Evolutionary conservation across 177 flowering plant genomes (phyloP), one percentile per base, ranked within the genome.

Genomic region (Vitis hybrid): DNA sequence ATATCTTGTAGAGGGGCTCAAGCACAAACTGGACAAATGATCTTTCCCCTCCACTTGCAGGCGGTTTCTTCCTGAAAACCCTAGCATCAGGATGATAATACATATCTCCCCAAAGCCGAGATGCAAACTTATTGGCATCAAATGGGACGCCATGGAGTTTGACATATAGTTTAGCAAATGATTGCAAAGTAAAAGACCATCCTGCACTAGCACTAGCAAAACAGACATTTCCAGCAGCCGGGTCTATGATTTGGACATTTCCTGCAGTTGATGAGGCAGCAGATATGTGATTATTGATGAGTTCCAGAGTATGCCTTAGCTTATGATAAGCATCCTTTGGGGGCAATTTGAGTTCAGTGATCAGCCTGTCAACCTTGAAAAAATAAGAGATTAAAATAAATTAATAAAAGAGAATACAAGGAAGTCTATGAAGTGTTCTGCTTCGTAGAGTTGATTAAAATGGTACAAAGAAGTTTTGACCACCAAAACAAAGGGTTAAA

Each of bases 121-220:
- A 67, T 54, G 99, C 97, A 89, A 96, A 92, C 76, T 91, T 91
- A 35, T 80, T 74, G 35, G 97, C 88, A 81, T 96, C 98, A 83
- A 94, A 89, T 46, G 93, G 91, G 16, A 92, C 80, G 1, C 99
- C 99, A 76, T 96, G 98, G 49, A 96, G 91, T 69, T 92, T 96
- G 61, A 87, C 91, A 81, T 96, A 96, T 35, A 94, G 75, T 81
- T 94, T 96, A 0, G 99, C 97, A 87, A 96, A 96, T 27, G 99
- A 94, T 52, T 86, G 97, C 82, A 96, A 75, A 27, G 98, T 94
- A 76, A 96, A 96, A 40, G 97, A 89, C 99, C 99, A 96, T 60
- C 99, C 99, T 27, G 98, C 98, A 64, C 84, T 91, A 11, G 85
- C 97, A 85, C 99, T 89, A 14, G 99, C 99, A 87, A 96, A 96